Evolutionary conservation across 495 filamentous ascomycete genomes (phyloP).

Genomic region (Aspergillus conjunctus): DNA sequence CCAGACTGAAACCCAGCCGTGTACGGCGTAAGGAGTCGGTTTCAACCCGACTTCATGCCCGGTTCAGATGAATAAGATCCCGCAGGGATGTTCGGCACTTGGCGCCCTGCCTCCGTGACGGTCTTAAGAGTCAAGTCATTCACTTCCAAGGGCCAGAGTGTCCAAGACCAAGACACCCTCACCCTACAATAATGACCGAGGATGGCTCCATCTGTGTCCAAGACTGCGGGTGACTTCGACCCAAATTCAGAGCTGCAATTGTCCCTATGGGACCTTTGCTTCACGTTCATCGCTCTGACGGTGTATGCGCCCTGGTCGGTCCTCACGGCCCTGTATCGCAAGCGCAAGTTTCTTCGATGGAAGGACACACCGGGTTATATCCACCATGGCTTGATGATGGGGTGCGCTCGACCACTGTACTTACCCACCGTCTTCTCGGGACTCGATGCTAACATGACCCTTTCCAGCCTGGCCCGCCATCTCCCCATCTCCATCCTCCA

Average conservation of each 20-base stretch:
- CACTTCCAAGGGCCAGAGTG: not conserved
- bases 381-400: slow-evolving; percentile 4
- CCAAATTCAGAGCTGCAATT: not conserved
- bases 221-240: not conserved
- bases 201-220: not conserved
- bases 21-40: too few relatives aligned
- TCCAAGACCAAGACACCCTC: too few relatives aligned
- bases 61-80: too few relatives aligned
- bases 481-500: slow-evolving; percentile 15
- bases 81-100: too few relatives aligned
- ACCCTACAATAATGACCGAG: not conserved
- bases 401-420: not conserved
- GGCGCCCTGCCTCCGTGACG: not conserved
- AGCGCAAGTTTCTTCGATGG: not conserved
- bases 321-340: slow-evolving; percentile 8
- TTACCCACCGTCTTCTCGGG: not conserved
- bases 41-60: too few relatives aligned
- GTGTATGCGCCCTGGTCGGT: slow-evolving; percentile 16
- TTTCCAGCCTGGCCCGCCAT: slow-evolving; percentile 7
- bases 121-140: not conserved
- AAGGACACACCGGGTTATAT: not conserved
- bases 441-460: not conserved
- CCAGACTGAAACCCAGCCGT: too few relatives aligned
- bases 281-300: slow-evolving; percentile 4
- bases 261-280: slow-evolving; percentile 15